Conservation (phyloP, 495 filamentous ascomycete species). For the Chlorociboria aeruginascens region DNA sequence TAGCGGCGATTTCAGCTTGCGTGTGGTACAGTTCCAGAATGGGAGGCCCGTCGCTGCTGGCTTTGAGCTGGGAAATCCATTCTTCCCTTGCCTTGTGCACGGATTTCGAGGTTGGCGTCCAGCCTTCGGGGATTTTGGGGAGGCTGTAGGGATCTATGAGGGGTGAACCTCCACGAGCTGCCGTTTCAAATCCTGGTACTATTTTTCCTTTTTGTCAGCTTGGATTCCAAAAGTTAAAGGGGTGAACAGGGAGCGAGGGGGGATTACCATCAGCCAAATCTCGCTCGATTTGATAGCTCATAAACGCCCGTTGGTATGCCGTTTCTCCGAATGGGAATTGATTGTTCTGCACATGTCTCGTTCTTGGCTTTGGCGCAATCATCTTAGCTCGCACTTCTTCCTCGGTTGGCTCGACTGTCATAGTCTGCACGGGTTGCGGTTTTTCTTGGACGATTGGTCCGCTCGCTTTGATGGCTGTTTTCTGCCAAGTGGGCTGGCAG, state of each 20-base stretch:
- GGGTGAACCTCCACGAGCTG: not conserved
- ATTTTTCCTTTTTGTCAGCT: not conserved
- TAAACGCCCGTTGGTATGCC: slow-evolving; percentile 10
- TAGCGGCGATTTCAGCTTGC: not conserved
- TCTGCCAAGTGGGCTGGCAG: slow-evolving; percentile 3
- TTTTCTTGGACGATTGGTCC: slow-evolving; percentile 6
- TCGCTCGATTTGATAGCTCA: slow-evolving; percentile 12
- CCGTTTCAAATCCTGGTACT: slow-evolving; percentile 13
- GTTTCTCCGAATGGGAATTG: slow-evolving; percentile 18
- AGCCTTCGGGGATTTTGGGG: not conserved
- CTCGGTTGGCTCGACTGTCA: not conserved
- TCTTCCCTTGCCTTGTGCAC: not conserved
- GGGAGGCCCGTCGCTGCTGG: not conserved
- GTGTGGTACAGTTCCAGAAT: slow-evolving; percentile 2
- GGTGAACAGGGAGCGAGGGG: not conserved
- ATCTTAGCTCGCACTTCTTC: not conserved
- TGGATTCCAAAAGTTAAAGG: not conserved
- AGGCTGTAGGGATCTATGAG: not conserved
- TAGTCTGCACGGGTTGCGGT: not conserved
- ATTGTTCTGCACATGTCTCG: slow-evolving; percentile 5
- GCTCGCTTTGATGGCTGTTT: slow-evolving; percentile 4
- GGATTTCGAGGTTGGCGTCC: slow-evolving; percentile 3
- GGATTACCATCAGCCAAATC: slow-evolving; percentile 14
- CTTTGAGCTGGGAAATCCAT: not conserved
- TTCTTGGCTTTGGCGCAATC: not conserved